phyloP scores from a whole-genome alignment of 2,329 filamentous ascomycete genomes.

The Furcasterigmium sp. region DNA sequence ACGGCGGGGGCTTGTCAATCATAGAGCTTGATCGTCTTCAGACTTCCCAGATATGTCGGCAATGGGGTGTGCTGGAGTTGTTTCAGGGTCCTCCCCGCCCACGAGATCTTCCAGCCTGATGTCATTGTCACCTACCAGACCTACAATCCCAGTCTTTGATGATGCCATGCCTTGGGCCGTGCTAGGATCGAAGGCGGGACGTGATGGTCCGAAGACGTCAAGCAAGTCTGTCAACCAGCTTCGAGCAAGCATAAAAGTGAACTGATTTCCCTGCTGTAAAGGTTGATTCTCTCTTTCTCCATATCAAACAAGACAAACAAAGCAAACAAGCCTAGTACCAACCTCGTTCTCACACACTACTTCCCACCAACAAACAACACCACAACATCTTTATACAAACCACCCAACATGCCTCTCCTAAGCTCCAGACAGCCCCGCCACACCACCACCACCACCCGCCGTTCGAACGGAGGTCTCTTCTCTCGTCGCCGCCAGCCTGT shows the following conservation, averaged over 20 bases:
- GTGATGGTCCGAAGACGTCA: neutral
- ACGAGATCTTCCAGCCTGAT: conserved; percentile 1
- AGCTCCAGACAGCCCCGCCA: conserved; percentile 12
- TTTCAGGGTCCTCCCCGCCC: neutral
- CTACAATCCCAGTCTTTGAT: neutral
- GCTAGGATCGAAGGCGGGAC: too few relatives aligned
- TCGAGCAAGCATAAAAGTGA: conserved; percentile 9
- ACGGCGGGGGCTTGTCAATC: neutral
- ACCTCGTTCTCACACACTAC: neutral
- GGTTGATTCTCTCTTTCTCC: neutral
- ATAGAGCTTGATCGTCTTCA: neutral
- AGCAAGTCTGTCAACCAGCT: neutral
- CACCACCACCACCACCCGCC: conserved; percentile 13
- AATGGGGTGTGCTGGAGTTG: neutral
- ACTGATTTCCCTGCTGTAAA: conserved; percentile 2
- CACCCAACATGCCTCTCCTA: conserved; percentile 25
- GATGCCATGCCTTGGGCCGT: conserved; percentile 1
- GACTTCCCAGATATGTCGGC: neutral
- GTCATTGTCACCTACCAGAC: neutral
- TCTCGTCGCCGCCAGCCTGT: conserved; percentile 15
- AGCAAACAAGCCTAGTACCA: neutral
- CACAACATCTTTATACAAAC: conserved; percentile 3
- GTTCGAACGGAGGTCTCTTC: conserved; percentile 12
- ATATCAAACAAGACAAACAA: conserved; percentile 5
- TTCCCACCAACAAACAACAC: conserved; percentile 1